These are phyloP conservation scores for Phallus indusiatus DNA, from an alignment of 768 basidiomycete genomes.

Conservation along the genomic window DNA sequence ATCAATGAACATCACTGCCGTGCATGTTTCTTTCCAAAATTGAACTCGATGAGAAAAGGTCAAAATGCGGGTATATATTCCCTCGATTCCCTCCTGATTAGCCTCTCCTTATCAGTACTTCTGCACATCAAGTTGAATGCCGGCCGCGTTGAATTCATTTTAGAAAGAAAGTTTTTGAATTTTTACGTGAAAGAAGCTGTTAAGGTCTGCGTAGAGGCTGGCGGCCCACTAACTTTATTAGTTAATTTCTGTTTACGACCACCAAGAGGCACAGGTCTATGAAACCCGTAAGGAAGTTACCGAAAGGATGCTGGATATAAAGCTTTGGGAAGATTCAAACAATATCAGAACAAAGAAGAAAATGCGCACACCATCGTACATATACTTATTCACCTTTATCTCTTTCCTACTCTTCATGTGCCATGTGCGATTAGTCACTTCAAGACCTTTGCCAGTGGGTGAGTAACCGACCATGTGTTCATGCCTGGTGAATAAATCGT, in stretches of 20 bases:
- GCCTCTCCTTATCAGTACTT: background rate
- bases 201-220: background rate
- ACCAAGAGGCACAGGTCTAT: background rate
- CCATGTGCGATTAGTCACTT: background rate
- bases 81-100: background rate
- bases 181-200: background rate
- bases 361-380: background rate
- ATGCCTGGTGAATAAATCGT: no score
- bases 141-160: background rate
- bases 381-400: background rate
- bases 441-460: background rate
- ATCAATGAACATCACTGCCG: no score
- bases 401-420: background rate
- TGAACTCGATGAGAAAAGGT: no score
- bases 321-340: background rate
- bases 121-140: background rate
- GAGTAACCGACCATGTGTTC: background rate
- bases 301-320: background rate
- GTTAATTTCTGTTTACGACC: background rate
- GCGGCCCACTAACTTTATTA: background rate
- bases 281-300: background rate
- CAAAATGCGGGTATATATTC: no score
- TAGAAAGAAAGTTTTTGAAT: background rate
- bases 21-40: no score
- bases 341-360: background rate